These are phyloP conservation scores for Melampsora larici-populina DNA, from an alignment of 1,284 basidiomycete species.

Conservation along the genomic window DNA sequence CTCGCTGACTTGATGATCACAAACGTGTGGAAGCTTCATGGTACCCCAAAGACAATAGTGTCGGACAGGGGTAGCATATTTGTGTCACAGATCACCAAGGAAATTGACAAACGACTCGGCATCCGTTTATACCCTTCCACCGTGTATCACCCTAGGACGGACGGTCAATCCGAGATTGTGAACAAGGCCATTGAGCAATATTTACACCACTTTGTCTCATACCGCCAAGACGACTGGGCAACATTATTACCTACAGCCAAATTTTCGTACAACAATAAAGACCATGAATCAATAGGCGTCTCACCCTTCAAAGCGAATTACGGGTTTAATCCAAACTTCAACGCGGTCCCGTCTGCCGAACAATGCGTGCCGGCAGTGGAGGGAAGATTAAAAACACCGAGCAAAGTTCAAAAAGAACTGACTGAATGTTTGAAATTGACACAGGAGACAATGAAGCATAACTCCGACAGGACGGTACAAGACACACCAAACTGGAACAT, in stretches of 20 bases:
- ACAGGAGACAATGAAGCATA: background rate
- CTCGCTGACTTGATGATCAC: too few species aligned
- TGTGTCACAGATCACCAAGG: background rate
- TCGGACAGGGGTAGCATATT: background rate
- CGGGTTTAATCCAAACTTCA: background rate
- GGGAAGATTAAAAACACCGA: background rate
- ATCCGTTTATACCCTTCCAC: background rate
- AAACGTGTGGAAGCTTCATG: too few species aligned
- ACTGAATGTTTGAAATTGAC: background rate
- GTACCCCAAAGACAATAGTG: too few species aligned
- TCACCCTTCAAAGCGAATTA: conserved; percentile 9
- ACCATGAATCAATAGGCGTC: background rate
- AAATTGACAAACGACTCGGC: background rate
- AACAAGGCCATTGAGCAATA: too few species aligned
- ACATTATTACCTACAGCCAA: background rate
- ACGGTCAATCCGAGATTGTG: background rate
- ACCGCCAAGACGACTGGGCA: too few species aligned
- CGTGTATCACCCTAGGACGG: background rate
- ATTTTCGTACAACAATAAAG: conserved; percentile 12
- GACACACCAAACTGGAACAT: background rate
- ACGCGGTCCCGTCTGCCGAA: background rate
- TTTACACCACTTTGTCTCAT: too few species aligned
- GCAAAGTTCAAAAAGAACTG: too few species aligned
- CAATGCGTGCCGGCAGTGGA: background rate
- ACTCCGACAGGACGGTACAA: background rate